Conservation (phyloP, 768 basidiomycete genomes). For the Exidia glandulosa region DNA sequence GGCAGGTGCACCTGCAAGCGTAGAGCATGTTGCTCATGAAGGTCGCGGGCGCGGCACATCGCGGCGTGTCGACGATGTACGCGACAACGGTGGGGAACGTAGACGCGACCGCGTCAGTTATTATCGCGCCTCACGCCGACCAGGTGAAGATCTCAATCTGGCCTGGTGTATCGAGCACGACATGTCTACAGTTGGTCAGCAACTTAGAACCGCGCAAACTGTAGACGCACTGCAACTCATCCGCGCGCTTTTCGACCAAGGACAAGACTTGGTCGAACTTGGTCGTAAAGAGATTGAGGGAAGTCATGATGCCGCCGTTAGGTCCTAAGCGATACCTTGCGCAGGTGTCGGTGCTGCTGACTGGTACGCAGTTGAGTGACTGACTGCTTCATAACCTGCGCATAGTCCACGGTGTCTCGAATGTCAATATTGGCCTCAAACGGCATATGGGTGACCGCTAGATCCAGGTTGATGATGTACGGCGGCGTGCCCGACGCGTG, state of each 20-base stretch:
- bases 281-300: constrained; percentile 94
- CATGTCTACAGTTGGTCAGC: too few relatives aligned
- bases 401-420: constrained; percentile 92
- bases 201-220: too few relatives aligned
- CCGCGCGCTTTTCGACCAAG: constrained; percentile 83
- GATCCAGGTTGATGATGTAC: too few relatives aligned
- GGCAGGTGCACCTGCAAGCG: too few relatives aligned
- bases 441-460: too few relatives aligned
- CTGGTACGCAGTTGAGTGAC: constrained; percentile 31
- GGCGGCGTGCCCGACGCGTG: too few relatives aligned
- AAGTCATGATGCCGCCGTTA: constrained; percentile 94
- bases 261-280: constrained; percentile 96
- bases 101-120: constrained; percentile 92
- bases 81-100: constrained; percentile 90
- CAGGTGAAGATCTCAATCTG: constrained; percentile 99
- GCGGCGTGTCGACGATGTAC: constrained; percentile 94
- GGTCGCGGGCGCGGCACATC: constrained; percentile 90
- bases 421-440: constrained; percentile 98
- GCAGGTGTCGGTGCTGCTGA: constrained; percentile 1
- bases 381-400: constrained; percentile 98
- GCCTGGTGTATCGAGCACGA: constrained; percentile 93
- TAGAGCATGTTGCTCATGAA: constrained; percentile 99
- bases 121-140: constrained; percentile 98
- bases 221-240: constrained; percentile 84
- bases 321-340: constrained; percentile 92